phyloP scores from a whole-genome alignment of 495 filamentous ascomycete species.

The Eremomyces bilateralis region DNA sequence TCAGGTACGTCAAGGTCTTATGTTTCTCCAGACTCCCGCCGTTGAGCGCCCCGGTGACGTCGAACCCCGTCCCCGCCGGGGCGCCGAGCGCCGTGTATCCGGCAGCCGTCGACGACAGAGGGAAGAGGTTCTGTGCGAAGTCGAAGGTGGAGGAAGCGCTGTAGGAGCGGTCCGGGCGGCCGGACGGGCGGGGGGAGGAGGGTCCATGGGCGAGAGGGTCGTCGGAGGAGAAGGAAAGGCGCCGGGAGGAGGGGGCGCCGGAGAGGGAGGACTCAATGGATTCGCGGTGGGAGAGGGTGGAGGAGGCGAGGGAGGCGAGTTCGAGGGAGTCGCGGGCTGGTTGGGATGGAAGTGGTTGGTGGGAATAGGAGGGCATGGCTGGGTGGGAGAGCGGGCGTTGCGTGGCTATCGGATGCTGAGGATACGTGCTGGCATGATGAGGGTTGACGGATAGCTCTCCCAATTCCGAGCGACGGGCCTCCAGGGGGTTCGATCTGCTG shows the following conservation, averaged over 20 bases:
- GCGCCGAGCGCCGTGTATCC: conserved; percentile 67
- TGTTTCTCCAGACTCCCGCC: conserved; percentile 61
- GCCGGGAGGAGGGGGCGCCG: conserved; percentile 76
- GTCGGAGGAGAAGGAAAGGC: conserved; percentile 69
- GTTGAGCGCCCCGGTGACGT: conserved; percentile 25
- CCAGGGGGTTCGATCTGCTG: too few relatives aligned
- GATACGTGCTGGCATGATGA: too few relatives aligned
- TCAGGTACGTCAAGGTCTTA: conserved; percentile 86
- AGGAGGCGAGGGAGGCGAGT: conserved; percentile 77
- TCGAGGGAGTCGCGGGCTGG: conserved; percentile 78
- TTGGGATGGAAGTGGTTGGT: too few relatives aligned
- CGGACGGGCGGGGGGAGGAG: conserved; percentile 22
- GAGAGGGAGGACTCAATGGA: conserved; percentile 57
- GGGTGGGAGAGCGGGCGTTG: too few relatives aligned
- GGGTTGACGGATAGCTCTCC: too few relatives aligned
- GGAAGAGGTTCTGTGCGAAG: conserved; percentile 76
- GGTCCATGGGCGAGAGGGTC: conserved; percentile 46
- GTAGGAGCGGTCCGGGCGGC: conserved; percentile 45
- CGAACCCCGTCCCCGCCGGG: conserved; percentile 30
- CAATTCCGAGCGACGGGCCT: too few relatives aligned
- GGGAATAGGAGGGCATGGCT: too few relatives aligned
- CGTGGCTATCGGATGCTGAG: too few relatives aligned
- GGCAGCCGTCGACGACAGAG: conserved; percentile 60
- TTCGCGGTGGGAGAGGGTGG: conserved; percentile 31
- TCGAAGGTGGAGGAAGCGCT: conserved; percentile 79